Base-by-base conservation (phyloP, 345 rosid species). In the Populus deltoides region DNA sequence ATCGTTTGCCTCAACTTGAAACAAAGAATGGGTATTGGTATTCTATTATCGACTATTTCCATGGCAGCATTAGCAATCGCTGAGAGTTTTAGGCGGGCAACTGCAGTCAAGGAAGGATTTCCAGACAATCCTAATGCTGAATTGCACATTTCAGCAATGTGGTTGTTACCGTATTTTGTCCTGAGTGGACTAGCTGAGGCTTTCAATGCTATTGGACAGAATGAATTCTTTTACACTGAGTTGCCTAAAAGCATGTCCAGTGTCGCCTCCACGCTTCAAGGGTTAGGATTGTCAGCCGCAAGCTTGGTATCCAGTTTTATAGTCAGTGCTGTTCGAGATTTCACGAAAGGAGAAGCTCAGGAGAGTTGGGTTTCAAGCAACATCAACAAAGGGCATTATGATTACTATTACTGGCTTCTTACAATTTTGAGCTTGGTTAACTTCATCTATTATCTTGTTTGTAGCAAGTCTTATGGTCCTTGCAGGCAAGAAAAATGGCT, bases 241-340 rank as follows among this genome's bases (percentile, higher is more conserved):
- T 81, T 93, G 78, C 97, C 97, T 7, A 89, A 90, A 79, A 87
- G 85, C 65, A 93, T 93, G 92, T 89, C 95, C 15, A 91, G 93
- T 57, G 87, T 93, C 2, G 97, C 97, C 0, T 82, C 51, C 16
- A 47, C 51, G 51, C 51, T 47, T 47, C 51, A 47, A 15, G 51
- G 51, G 5, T 0, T 47, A 47, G 51, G 51, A 15, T 47, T 47
- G 16, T 15, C 51, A 2, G 51, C 51, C 18, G 51, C 51, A 47
- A 47, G 51, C 18, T 47, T 47, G 51, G 51, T 47, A 15, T 47
- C 51, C 6, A 47, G 51, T 47, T 47, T 15, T 15, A 47, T 47
- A 12, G 51, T 47, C 11, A 47, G 51, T 15, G 18, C 51, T 47
- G 51, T 47, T 47, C 51, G 51, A 12, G 18, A 47, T 47, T 47